Base-by-base conservation (phyloP, 129 eudicot species). In the Pseudognaphalium luteoalbum region DNA sequence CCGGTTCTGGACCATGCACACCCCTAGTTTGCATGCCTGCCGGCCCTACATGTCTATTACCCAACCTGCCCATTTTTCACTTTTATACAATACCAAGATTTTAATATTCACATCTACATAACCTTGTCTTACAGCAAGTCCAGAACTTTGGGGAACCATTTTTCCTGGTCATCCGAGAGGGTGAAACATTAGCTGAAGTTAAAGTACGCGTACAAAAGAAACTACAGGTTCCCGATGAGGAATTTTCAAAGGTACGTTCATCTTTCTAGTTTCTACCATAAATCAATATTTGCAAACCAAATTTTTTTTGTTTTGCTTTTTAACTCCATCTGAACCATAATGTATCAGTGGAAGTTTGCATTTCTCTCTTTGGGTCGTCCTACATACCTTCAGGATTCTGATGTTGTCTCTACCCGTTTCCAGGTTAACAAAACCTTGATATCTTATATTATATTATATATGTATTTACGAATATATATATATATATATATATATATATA, bases 111-210 rank as follows among this genome's bases (percentile, higher is more conserved):
- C 29, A 51, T 39, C 37, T 19, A 56, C 71, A 28, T 35, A 17
- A 39, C 41, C 69, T 58, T 32, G 34, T 83, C 57, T 9, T 68
- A 71, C 87, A 87, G 91, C 89, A 85, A 64, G 85, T 89, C 65
- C 91, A 84, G 76, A 92, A 89, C 76, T 92, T 89, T 34, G 97
- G 97, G 58, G 96, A 89, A 58, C 97, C 97, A 4, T 92, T 92
- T 79, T 84, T 92, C 79, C 80, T 92, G 64, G 90, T 87, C 44
- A 86, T 92, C 79, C 96, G 82, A 74, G 97, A 89, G 70, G 96
- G 90, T 54, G 97, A 92, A 75, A 89, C 83, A 11, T 79, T 92
- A 78, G 86, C 93, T 70, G 90, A 86, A 62, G 89, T 92, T 42
- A 92, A 89, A 79, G 34, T 68, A 68, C 96, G 96, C 56, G 78